Evolutionary conservation across 2,329 filamentous ascomycete species (phyloP).

Genomic region (Huntiella decipiens): DNA sequence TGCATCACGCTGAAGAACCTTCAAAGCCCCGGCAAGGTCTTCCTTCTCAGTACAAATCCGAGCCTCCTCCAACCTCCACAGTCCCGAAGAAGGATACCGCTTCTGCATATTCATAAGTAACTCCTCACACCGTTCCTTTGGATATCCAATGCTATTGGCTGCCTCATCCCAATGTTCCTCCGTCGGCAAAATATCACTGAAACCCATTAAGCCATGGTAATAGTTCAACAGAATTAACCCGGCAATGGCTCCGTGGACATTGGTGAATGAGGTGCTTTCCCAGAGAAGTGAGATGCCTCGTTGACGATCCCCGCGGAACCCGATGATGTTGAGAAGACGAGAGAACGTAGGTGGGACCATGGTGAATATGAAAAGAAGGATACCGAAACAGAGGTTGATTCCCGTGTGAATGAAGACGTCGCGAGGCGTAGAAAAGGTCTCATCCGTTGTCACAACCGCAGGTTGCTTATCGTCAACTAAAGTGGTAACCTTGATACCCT

Average conservation of each 20-base stretch:
- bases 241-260: slow-evolving; percentile 83
- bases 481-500: slow-evolving; percentile 14
- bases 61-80: slow-evolving; percentile 82
- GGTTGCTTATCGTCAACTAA: slow-evolving; percentile 16
- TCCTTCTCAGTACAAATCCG: slow-evolving; percentile 51
- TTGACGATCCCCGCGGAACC: slow-evolving; percentile 75
- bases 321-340: slow-evolving; percentile 71
- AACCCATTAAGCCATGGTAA: slow-evolving; percentile 72
- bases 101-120: slow-evolving; percentile 56
- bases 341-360: slow-evolving; percentile 82
- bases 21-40: slow-evolving; percentile 47
- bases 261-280: slow-evolving; percentile 68
- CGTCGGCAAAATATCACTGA: slow-evolving; percentile 68
- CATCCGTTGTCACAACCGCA: slow-evolving; percentile 13
- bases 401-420: slow-evolving; percentile 84
- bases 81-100: slow-evolving; percentile 60
- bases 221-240: slow-evolving; percentile 65
- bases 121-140: slow-evolving; percentile 42
- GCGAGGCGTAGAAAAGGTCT: slow-evolving; percentile 37
- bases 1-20: slow-evolving; percentile 34
- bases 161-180: slow-evolving; percentile 33
- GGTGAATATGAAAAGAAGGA: slow-evolving; percentile 71
- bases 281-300: slow-evolving; percentile 73
- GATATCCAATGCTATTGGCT: slow-evolving; percentile 50
- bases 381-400: slow-evolving; percentile 73